Conservation (phyloP, 164 flowering plant genomes). For the Dillenia suffruticosa region DNA sequence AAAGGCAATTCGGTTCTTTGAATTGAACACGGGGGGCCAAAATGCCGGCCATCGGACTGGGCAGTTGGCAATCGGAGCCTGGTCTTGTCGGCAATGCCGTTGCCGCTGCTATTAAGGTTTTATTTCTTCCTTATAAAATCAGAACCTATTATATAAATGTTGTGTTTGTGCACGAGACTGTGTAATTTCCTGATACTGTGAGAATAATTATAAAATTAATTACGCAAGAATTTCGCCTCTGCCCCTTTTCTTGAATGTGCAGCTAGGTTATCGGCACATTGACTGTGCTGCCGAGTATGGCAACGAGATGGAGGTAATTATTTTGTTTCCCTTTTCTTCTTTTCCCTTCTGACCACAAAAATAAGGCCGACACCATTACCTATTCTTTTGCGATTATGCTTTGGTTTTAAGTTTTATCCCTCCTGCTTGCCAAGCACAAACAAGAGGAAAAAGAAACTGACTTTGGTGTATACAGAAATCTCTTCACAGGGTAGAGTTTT, state of each 20-base stretch:
- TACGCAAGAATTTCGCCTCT: no score
- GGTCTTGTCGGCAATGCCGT: slow-evolving; percentile 42
- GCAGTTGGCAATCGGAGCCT: slow-evolving; percentile 45
- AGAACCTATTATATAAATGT: no score
- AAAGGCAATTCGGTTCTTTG: slow-evolving; percentile 21
- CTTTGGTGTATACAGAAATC: no score
- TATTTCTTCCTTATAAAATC: neutral
- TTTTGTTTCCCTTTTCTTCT: neutral
- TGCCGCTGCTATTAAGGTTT: slow-evolving; percentile 36
- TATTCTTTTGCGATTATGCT: neutral
- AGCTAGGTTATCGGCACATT: slow-evolving; percentile 66
- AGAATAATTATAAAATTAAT: no score
- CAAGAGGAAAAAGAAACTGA: no score
- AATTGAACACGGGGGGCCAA: slow-evolving; percentile 49
- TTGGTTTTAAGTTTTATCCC: neutral
- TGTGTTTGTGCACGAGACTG: neutral
- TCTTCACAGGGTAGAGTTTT: no score
- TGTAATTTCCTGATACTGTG: no score
- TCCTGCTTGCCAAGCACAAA: neutral
- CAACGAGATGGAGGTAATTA: slow-evolving; percentile 58
- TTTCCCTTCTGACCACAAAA: neutral
- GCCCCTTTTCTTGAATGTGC: slow-evolving; percentile 7
- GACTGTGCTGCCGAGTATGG: slow-evolving; percentile 57
- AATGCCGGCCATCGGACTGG: slow-evolving; percentile 43
- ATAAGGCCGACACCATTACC: neutral